Conservation (phyloP, 306 rosid species). For the Dalbergia cochinchinensis region DNA sequence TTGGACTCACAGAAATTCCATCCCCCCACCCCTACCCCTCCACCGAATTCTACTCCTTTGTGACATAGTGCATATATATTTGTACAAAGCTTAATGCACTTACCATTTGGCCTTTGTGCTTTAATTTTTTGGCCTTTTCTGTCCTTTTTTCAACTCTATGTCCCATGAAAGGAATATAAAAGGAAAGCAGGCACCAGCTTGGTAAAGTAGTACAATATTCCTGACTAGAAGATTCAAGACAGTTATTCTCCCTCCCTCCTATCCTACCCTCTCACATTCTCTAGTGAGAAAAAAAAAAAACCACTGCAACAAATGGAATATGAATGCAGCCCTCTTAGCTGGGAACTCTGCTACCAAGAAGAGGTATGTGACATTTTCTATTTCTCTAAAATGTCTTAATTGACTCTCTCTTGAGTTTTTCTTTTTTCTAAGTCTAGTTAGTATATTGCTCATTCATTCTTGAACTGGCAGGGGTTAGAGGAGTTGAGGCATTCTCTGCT, state of each 20-base stretch:
- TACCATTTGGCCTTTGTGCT: conserved; percentile 54
- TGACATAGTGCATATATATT: conserved; percentile 35
- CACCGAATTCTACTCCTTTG: conserved; percentile 45
- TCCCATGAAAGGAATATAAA: conserved; percentile 47
- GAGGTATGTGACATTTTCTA: conserved; percentile 51
- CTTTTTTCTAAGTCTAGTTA: background rate
- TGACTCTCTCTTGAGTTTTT: background rate
- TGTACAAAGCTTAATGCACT: conserved; percentile 52
- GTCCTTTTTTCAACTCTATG: conserved; percentile 54
- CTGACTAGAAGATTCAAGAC: conserved; percentile 47
- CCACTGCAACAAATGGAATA: conserved; percentile 65
- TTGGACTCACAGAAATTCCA: conserved; percentile 57
- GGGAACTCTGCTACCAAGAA: conserved; percentile 72
- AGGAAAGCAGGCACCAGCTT: conserved; percentile 40
- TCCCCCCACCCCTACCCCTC: conserved; percentile 46
- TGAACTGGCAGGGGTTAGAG: conserved; percentile 69
- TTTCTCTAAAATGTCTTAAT: conserved; percentile 12
- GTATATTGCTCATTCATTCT: conserved; percentile 2
- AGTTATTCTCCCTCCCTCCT: conserved; percentile 29
- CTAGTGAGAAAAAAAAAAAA: background rate
- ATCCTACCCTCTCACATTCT: conserved; percentile 17
- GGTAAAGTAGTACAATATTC: conserved; percentile 43
- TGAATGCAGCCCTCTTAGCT: conserved; percentile 64
- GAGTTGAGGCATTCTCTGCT: conserved; percentile 70
- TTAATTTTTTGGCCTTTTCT: conserved; percentile 60